Conservation (phyloP, 257 asterid genomes). For the Lantana camara region DNA sequence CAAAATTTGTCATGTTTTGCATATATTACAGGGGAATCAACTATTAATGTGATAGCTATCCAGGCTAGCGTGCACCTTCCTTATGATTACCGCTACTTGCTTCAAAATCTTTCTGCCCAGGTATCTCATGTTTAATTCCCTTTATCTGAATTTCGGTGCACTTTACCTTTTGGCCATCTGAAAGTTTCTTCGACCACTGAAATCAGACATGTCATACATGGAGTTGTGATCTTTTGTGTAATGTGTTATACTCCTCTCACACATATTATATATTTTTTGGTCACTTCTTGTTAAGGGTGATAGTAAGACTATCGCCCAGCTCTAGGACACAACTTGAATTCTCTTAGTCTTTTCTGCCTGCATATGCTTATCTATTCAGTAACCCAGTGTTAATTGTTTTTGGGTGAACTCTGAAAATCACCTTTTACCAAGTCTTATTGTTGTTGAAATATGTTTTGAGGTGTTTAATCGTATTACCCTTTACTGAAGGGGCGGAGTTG, state of each 20-base stretch:
- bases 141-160: slow-evolving; percentile 6
- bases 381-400: background rate
- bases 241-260: background rate
- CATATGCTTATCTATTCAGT: background rate
- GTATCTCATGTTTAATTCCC: slow-evolving; percentile 42
- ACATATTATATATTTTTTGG: too few species aligned
- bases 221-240: background rate
- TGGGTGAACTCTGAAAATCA: background rate
- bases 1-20: slow-evolving; percentile 12
- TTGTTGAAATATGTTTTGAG: background rate
- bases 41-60: slow-evolving; percentile 67
- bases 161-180: background rate
- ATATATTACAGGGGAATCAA: slow-evolving; percentile 65
- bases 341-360: background rate
- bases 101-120: slow-evolving; percentile 91
- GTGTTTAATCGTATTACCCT: background rate
- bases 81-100: slow-evolving; percentile 67
- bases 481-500: background rate
- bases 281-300: background rate
- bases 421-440: background rate
- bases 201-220: background rate
- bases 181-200: background rate
- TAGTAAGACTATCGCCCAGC: background rate
- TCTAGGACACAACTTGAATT: background rate
- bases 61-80: slow-evolving; percentile 94